These are phyloP conservation scores for Chaetothyriales sp. DNA, from an alignment of 2,329 filamentous ascomycete species.

Conservation along the genomic window DNA sequence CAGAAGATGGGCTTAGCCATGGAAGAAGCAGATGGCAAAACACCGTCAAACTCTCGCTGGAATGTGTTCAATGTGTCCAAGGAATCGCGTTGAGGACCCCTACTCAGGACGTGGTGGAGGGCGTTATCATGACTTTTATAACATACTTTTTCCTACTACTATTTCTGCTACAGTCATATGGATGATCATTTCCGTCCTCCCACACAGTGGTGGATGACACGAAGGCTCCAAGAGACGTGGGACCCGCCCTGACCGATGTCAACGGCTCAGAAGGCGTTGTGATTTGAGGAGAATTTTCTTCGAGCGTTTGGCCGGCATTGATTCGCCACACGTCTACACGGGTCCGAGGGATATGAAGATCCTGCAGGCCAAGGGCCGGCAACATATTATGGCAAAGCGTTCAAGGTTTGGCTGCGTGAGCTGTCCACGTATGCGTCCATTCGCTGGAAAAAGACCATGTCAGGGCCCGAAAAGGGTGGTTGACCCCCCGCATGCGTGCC, in stretches of 20 bases:
- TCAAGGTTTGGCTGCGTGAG: background rate
- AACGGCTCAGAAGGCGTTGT: background rate
- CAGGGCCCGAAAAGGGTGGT: background rate
- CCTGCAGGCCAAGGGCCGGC: background rate
- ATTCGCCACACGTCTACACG: background rate
- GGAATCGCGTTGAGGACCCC: background rate
- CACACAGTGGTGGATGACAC: background rate
- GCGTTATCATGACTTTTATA: background rate
- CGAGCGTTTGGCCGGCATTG: background rate
- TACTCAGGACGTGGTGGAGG: background rate
- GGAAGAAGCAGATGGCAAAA: background rate
- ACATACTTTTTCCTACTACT: background rate
- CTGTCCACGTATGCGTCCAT: background rate
- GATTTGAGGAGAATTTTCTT: background rate
- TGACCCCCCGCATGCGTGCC: background rate
- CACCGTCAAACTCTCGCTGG: background rate
- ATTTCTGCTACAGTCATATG: background rate
- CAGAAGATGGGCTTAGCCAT: slow-evolving; percentile 69
- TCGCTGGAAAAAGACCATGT: background rate
- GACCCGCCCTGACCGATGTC: background rate
- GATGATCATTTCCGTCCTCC: background rate
- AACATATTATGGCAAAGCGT: background rate
- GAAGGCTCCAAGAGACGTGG: background rate
- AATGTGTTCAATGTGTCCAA: background rate
- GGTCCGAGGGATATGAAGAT: background rate